Evolutionary conservation across 148 eudicot genomes (phyloP), one percentile per base, ranked within the genome.

Genomic region (Talinum fruticosum): DNA sequence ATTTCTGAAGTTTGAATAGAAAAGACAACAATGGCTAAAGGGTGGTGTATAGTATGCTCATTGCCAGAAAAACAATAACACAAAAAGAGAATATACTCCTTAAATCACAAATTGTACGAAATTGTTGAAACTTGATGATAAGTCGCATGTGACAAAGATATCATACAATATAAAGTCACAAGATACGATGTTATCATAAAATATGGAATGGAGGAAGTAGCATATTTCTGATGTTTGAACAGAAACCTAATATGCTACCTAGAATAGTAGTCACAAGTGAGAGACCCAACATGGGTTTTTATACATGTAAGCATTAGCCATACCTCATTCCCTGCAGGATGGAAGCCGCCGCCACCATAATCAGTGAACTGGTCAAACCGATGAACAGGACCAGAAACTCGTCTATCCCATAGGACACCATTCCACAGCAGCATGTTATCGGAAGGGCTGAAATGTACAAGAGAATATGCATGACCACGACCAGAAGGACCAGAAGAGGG

Each of bases 321-420:
- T 90, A 96, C 99, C 98, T 96, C 99, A 73, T 96, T 96, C 69
- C 99, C 99, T 85, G 99, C 95, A 75, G 99, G 99, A 89, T 93
- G 99, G 78, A 96, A 96, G 33, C 97, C 99, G 3, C 98, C 97
- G 21, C 99, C 99, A 24, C 99, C 99, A 80, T 93, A 96, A 72
- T 93, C 99, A 16, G 97, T 89, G 76, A 93, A 90, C 78, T 93
- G 97, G 75, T 96, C 97, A 84, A 96, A 93, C 47, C 93, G 92
- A 84, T 90, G 95, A 68, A 90, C 84, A 23, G 89, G 89, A 35
- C 86, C 86, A 26, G 90, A 74, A 75, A 54, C 87, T 57, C 98
- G 86, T 45, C 85, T 87, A 79, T 96, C 99, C 99, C 99, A 96
- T 69, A 96, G 79, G 74, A 96, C 91, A 34, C 99, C 99, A 82